Percentiles rank a stretch among this genome's conserved stretches.
Conservation (phyloP, 495 filamentous ascomycete species). For the Podospora didyma region DNA sequence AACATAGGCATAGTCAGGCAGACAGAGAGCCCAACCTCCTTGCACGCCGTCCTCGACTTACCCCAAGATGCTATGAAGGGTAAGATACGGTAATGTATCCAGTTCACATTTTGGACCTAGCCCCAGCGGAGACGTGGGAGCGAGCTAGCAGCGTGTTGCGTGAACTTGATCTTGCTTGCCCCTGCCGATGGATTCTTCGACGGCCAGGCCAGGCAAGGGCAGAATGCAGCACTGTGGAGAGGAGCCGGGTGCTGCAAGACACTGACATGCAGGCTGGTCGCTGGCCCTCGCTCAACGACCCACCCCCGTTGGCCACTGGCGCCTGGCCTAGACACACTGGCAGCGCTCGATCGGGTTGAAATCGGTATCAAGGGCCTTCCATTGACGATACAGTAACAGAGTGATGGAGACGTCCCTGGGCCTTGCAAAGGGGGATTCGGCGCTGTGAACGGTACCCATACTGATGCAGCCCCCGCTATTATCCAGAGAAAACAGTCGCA, state of each 20-base stretch:
- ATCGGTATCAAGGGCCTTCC: too few relatives aligned
- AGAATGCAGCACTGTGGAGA: not conserved
- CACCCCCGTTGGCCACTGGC: not conserved
- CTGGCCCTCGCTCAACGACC: not conserved
- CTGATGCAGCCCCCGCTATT: too few relatives aligned
- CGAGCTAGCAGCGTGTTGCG: not conserved
- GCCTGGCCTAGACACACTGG: not conserved
- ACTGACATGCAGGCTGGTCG: not conserved
- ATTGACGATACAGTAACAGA: too few relatives aligned
- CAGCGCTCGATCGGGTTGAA: not conserved
- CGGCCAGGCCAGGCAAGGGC: not conserved
- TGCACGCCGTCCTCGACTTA: too few relatives aligned
- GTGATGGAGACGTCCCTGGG: too few relatives aligned
- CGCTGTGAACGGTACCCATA: too few relatives aligned
- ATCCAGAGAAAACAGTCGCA: too few relatives aligned
- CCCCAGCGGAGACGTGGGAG: too few relatives aligned
- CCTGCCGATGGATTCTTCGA: not conserved
- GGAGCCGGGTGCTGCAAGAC: constrained; percentile 9
- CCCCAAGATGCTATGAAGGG: too few relatives aligned
- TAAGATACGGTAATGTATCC: too few relatives aligned
- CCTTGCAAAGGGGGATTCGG: too few relatives aligned
- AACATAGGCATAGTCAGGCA: not conserved
- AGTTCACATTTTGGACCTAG: too few relatives aligned
- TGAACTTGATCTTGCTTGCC: not conserved
- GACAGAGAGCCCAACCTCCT: not conserved